These are phyloP conservation scores for Lentinula detonsa DNA, from an alignment of 768 basidiomycete genomes.

Conservation along the genomic window DNA sequence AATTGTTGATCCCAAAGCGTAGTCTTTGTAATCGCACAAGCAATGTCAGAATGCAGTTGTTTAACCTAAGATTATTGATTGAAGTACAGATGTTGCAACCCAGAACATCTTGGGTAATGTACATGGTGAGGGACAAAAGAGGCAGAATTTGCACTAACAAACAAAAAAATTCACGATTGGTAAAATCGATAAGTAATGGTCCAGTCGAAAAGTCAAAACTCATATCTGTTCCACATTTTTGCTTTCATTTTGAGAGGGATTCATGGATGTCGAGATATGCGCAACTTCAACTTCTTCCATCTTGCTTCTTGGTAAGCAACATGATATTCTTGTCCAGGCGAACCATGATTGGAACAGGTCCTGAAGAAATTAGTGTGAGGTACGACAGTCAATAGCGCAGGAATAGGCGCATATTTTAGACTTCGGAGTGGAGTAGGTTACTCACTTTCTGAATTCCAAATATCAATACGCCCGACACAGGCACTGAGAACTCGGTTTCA, in stretches of 20 bases:
- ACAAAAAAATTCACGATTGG: too few species aligned
- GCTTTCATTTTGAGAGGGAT: too few species aligned
- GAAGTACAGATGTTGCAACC: too few species aligned
- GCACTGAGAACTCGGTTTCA: not conserved
- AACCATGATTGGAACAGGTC: slow-evolving; percentile 4
- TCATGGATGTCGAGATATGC: not conserved
- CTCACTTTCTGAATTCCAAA: slow-evolving; percentile 8
- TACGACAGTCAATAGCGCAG: not conserved
- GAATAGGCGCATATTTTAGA: not conserved
- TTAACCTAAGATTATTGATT: too few species aligned
- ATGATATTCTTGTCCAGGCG: not conserved
- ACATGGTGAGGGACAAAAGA: too few species aligned
- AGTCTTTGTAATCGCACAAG: too few species aligned
- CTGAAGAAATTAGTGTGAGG: not conserved
- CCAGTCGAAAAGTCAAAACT: too few species aligned
- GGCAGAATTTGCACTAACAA: too few species aligned
- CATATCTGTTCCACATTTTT: too few species aligned
- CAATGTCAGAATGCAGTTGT: too few species aligned
- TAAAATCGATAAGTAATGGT: too few species aligned
- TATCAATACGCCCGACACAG: slow-evolving; percentile 8
- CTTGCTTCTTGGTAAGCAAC: not conserved
- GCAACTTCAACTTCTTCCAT: not conserved
- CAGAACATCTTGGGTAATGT: too few species aligned
- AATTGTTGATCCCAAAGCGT: not conserved
- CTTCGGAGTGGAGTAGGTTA: not conserved